Conservation (phyloP, 306 rosid species). For the Malus asiatica region DNA sequence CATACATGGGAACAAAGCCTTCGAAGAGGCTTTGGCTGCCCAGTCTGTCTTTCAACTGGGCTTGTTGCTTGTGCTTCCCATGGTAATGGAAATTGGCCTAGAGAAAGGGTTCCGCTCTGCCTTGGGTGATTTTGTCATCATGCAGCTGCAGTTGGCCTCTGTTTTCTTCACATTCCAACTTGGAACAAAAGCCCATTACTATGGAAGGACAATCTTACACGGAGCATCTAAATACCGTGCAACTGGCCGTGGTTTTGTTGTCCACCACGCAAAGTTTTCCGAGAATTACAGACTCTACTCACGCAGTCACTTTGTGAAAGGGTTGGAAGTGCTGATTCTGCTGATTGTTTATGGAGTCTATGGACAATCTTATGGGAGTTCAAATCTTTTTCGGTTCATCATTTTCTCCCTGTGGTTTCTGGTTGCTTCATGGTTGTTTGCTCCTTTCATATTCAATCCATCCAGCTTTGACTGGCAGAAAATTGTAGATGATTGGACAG, state of each 20-base stretch:
- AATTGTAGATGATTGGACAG: conserved; percentile 95
- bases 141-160: conserved; percentile 96
- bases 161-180: conserved; percentile 96
- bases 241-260: conserved; percentile 94
- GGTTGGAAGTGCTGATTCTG: conserved; percentile 73
- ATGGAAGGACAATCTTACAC: conserved; percentile 88
- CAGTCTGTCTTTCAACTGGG: conserved; percentile 89
- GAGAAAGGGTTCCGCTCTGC: conserved; percentile 98
- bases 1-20: conserved; percentile 61
- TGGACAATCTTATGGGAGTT: conserved; percentile 55
- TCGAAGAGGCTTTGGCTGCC: conserved; percentile 85
- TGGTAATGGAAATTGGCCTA: conserved; percentile 97
- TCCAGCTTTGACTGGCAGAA: conserved; percentile 98
- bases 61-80: conserved; percentile 70
- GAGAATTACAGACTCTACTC: conserved; percentile 88
- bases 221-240: conserved; percentile 92
- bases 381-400: conserved; percentile 63
- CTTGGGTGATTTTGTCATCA: conserved; percentile 82
- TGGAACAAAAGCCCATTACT: conserved; percentile 93
- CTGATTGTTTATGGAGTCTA: conserved; percentile 63
- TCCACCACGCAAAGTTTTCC: conserved; percentile 85
- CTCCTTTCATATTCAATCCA: conserved; percentile 92
- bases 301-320: conserved; percentile 91
- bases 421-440: conserved; percentile 91
- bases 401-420: conserved; percentile 89